Evolutionary conservation across 345 rosid genomes (phyloP).

Genomic region (Geranium rotundifolium): DNA sequence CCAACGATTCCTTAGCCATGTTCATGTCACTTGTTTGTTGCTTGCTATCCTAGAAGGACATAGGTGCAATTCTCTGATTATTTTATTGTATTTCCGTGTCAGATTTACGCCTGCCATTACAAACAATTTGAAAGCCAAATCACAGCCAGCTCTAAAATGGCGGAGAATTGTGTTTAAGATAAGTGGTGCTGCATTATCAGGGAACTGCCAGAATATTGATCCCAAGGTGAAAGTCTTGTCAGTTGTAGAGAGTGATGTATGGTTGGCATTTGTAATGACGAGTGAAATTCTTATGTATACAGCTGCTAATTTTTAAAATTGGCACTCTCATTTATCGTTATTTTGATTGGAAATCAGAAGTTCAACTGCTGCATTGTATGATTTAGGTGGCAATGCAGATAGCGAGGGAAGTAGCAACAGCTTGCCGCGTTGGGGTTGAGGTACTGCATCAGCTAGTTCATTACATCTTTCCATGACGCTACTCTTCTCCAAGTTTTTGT

Average conservation of each 20-base stretch:
- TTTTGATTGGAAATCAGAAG: neutral
- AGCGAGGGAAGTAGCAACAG: slow-evolving; percentile 67
- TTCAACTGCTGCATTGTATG: slow-evolving; percentile 5
- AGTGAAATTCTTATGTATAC: neutral
- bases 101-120: slow-evolving; percentile 43
- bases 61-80: neutral
- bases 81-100: slow-evolving; percentile 5
- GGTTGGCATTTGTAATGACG: neutral
- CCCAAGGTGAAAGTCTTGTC: slow-evolving; percentile 44
- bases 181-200: slow-evolving; percentile 78
- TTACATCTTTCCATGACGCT: neutral
- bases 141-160: slow-evolving; percentile 57
- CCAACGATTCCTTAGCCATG: neutral
- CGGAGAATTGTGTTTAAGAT: slow-evolving; percentile 79
- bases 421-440: slow-evolving; percentile 74
- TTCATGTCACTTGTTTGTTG: too few relatives aligned
- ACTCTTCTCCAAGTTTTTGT: neutral
- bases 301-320: neutral
- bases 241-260: neutral
- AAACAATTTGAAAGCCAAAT: slow-evolving; percentile 36
- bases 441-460: slow-evolving; percentile 15
- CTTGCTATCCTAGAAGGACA: neutral
- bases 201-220: slow-evolving; percentile 60
- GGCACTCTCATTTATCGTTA: neutral
- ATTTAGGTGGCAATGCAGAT: slow-evolving; percentile 61